Evolutionary conservation across 2,329 filamentous ascomycete genomes (phyloP).

Genomic region (Fusarium pseudoanthophilum): DNA sequence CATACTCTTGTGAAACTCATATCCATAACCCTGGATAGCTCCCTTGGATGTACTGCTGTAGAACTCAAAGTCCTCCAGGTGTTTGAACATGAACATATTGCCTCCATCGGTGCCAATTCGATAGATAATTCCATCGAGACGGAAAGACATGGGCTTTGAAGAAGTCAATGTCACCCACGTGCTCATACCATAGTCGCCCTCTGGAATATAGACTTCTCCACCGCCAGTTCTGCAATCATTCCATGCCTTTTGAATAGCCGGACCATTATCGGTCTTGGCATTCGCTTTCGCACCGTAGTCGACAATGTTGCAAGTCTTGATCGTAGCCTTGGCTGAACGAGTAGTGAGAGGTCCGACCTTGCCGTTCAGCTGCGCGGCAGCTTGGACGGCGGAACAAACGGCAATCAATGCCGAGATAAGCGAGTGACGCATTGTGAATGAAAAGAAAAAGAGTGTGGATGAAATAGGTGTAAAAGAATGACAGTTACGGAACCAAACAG

Average conservation of each 20-base stretch:
- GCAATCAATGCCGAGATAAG: constrained; percentile 32
- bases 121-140: constrained; percentile 34
- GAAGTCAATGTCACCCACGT: constrained; percentile 33
- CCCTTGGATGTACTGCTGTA: constrained; percentile 38
- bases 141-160: constrained; percentile 33
- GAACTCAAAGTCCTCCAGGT: constrained; percentile 35
- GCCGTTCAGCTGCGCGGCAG: constrained; percentile 37
- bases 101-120: constrained; percentile 25
- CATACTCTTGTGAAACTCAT: constrained; percentile 1
- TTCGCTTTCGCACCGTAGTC: constrained; percentile 28
- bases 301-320: constrained; percentile 37
- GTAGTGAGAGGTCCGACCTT: constrained; percentile 31
- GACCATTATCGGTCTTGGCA: constrained; percentile 29
- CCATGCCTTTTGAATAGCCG: constrained; percentile 35
- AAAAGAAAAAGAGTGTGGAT: neutral
- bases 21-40: constrained; percentile 29
- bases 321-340: constrained; percentile 19
- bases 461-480: neutral
- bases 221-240: constrained; percentile 21
- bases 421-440: constrained; percentile 10
- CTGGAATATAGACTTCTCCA: constrained; percentile 33
- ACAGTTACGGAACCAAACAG: neutral
- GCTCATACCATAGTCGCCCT: constrained; percentile 32
- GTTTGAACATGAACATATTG: constrained; percentile 38
- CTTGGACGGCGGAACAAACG: constrained; percentile 22